Evolutionary conservation across 2,329 filamentous ascomycete species (phyloP), one percentile per base, ranked within the genome.

Genomic region (Apiospora arundinis): DNA sequence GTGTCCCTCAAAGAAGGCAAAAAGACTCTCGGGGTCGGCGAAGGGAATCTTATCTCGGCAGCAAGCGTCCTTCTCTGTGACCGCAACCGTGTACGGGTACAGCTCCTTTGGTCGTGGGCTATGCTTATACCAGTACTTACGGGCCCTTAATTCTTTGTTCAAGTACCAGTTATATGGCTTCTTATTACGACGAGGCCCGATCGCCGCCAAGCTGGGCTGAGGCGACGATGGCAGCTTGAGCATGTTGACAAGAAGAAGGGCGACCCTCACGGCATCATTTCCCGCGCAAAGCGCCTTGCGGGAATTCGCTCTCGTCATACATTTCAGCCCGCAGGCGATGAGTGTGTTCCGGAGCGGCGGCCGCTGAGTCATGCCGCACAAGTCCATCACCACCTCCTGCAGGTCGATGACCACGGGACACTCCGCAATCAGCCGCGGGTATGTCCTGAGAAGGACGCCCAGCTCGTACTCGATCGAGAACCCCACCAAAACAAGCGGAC

Each of bases 381-480:
- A 2, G 25, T 32, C 4, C 49, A 2, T 0, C 4, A 8, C 49
- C 12, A 56, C 12, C 4, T 7, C 1, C 49, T 56, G 49, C 25
- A 56, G 49, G n/a, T 56, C 49, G 5, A 52, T 28, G 12, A 52
- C 4, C 0, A 14, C 7, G 12, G 48, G 12, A 6, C 14, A 52
- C 23, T 52, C 23, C 2, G 25, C 48, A 1, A 25, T 12, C 11
- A 52, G 2, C 2, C 48, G 23, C 2, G 48, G 48, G 48, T 52
- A 52, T 2, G 23, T 52, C 1, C 1, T 2, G 0, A 52, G 4
- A 1, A 52, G 23, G 11, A 7, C 11, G 0, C 11, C 1, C 4
- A 52, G 48, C 23, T 52, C 48, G 23, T 16, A 52, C 4, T 2
- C 23, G 11, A 52, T 4, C 4, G 11, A 4, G 8, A 52, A 52